Percentiles rank a stretch among this genome's conserved stretches.
phyloP scores from a whole-genome alignment of 495 filamentous ascomycete genomes.

The Penicillium chermesinum region DNA sequence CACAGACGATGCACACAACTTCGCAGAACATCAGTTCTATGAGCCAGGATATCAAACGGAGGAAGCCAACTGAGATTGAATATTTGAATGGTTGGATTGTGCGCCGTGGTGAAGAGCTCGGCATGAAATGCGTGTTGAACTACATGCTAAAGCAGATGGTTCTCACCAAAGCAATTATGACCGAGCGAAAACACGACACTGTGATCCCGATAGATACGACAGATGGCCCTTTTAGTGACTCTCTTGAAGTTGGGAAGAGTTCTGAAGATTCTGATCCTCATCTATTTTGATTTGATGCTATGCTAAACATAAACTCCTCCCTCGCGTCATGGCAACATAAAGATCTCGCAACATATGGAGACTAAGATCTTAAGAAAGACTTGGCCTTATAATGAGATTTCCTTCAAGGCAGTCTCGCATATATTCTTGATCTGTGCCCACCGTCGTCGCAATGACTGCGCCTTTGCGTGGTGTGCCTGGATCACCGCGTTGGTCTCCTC shows the following conservation, averaged over 20 bases:
- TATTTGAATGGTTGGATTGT: constrained; percentile 86
- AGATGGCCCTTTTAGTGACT: background rate
- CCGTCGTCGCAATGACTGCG: constrained; percentile 38
- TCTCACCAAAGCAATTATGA: constrained; percentile 23
- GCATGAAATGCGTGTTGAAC: constrained; percentile 61
- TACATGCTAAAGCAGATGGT: constrained; percentile 61
- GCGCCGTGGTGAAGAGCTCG: constrained; percentile 60
- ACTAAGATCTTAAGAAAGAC: background rate
- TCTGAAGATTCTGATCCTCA: too few relatives aligned
- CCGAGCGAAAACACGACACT: constrained; percentile 18
- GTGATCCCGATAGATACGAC: constrained; percentile 33
- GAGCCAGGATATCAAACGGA: constrained; percentile 65
- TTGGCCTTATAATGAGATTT: constrained; percentile 8
- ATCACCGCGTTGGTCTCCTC: constrained; percentile 21
- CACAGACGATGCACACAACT: constrained; percentile 56
- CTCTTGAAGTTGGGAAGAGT: background rate
- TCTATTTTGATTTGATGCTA: too few relatives aligned
- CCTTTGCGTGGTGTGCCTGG: constrained; percentile 20
- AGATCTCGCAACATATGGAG: too few relatives aligned
- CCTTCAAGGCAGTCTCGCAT: constrained; percentile 27
- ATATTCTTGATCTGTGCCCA: constrained; percentile 50
- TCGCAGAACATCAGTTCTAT: constrained; percentile 69
- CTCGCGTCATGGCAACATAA: too few relatives aligned
- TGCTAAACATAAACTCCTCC: too few relatives aligned
- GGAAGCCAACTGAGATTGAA: constrained; percentile 67